These are phyloP conservation scores for Taiozyma onychis DNA, from an alignment of 1,139 yeast genomes.

Conservation along the genomic window DNA sequence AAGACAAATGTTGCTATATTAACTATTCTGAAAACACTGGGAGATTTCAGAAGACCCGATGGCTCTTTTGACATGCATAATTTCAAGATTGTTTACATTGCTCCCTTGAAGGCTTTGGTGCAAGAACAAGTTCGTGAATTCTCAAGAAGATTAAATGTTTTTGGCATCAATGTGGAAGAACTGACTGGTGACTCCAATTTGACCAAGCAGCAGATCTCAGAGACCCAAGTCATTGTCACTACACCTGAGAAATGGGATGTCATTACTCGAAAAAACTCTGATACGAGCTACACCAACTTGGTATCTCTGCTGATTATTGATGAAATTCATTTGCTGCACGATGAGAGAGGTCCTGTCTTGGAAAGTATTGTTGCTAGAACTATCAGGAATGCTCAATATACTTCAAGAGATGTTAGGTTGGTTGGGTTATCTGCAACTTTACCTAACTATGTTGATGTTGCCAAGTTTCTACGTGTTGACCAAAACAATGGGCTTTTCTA, in stretches of 20 bases:
- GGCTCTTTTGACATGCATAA: slow-evolving; percentile 47
- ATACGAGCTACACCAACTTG: slow-evolving; percentile 52
- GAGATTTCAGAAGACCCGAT: slow-evolving; percentile 43
- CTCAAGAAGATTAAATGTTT: slow-evolving; percentile 58
- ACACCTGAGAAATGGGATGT: slow-evolving; percentile 99
- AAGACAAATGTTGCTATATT: slow-evolving; percentile 94
- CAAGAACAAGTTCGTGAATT: slow-evolving; percentile 93
- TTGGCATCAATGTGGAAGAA: slow-evolving; percentile 75
- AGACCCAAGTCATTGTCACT: slow-evolving; percentile 82
- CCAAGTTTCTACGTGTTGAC: slow-evolving; percentile 69
- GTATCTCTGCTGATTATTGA: slow-evolving; percentile 81
- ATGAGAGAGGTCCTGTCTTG: slow-evolving; percentile 91
- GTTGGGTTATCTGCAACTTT: slow-evolving; percentile 92
- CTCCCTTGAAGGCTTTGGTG: slow-evolving; percentile 91
- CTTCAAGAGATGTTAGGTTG: slow-evolving; percentile 48
- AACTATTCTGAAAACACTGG: slow-evolving; percentile 58
- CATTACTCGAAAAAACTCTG: slow-evolving; percentile 74
- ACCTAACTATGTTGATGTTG: slow-evolving; percentile 88
- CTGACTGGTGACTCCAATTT: slow-evolving; percentile 86
- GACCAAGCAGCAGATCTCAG: slow-evolving; percentile 68
- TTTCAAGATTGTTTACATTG: slow-evolving; percentile 83
- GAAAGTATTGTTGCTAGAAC: slow-evolving; percentile 84
- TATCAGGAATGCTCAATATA: slow-evolving; percentile 41
- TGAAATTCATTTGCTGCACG: slow-evolving; percentile 91
- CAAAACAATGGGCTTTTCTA: slow-evolving; percentile 46